Percentiles rank a stretch among this genome's conserved stretches.
These are phyloP conservation scores for Arthrobotrys sphaeroides DNA, from an alignment of 2,329 filamentous ascomycete genomes.

Conservation along the genomic window DNA sequence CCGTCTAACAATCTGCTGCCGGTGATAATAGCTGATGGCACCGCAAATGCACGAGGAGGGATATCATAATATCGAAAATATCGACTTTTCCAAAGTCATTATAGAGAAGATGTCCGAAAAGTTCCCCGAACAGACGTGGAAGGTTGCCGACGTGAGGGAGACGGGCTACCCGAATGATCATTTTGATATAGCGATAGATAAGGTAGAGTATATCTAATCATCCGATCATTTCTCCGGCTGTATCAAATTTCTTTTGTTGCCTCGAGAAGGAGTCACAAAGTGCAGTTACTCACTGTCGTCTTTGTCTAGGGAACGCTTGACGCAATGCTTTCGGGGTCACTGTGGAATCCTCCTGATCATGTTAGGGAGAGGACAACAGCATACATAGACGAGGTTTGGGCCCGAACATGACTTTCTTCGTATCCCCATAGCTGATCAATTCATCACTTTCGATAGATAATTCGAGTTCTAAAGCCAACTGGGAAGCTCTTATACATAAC, in stretches of 20 bases:
- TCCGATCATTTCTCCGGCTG: not conserved
- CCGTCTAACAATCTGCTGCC: not conserved
- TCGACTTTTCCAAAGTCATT: constrained; percentile 56
- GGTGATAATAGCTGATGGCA: constrained; percentile 47
- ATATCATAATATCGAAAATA: constrained; percentile 52
- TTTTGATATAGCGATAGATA: constrained; percentile 56
- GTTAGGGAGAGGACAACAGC: constrained; percentile 54
- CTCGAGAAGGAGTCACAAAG: not conserved
- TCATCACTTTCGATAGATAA: constrained; percentile 22
- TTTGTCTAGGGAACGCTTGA: constrained; percentile 54
- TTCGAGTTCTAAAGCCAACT: constrained; percentile 54
- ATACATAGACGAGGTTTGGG: constrained; percentile 55
- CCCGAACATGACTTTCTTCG: not conserved
- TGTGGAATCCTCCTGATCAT: constrained; percentile 55
- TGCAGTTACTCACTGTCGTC: not conserved
- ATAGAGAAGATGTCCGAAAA: constrained; percentile 55
- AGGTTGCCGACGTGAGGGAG: constrained; percentile 55
- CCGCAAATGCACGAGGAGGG: constrained; percentile 51
- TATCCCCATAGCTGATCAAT: not conserved
- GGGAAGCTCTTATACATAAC: constrained; percentile 56
- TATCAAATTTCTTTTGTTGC: not conserved
- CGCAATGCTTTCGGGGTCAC: constrained; percentile 55
- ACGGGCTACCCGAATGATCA: constrained; percentile 38
- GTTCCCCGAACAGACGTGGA: constrained; percentile 53
- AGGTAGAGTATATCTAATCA: constrained; percentile 31